These are phyloP conservation scores for Xylaria sp. DNA, from an alignment of 2,329 filamentous ascomycete genomes.

Conservation along the genomic window DNA sequence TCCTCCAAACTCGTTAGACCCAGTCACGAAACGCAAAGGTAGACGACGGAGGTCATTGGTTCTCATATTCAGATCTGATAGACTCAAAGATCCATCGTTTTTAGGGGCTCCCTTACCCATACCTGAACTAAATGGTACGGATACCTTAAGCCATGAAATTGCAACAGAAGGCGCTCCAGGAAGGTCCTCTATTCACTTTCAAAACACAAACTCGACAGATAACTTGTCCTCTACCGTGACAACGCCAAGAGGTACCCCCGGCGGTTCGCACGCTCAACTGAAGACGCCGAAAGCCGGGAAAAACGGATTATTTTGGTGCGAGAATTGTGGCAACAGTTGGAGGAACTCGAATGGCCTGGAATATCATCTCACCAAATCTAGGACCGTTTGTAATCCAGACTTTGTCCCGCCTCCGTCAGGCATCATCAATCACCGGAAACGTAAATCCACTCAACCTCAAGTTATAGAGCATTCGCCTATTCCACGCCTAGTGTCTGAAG, in stretches of 20 bases:
- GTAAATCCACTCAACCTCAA: constrained; percentile 9
- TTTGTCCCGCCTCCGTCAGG: constrained; percentile 43
- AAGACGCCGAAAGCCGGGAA: constrained; percentile 6
- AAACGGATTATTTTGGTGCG: constrained; percentile 50
- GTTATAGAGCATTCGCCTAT: not conserved
- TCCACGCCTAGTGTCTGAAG: not conserved
- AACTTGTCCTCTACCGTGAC: not conserved
- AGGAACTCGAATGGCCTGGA: constrained; percentile 64
- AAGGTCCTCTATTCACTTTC: not conserved
- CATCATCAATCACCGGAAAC: constrained; percentile 27
- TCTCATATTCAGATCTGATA: constrained; percentile 37
- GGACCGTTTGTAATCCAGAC: constrained; percentile 58
- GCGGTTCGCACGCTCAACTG: not conserved
- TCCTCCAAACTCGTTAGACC: constrained; percentile 37
- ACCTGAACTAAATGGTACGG: not conserved
- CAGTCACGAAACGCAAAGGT: constrained; percentile 34
- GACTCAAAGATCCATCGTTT: constrained; percentile 36
- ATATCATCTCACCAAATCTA: constrained; percentile 63
- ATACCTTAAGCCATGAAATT: not conserved
- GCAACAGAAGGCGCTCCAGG: not conserved
- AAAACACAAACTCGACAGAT: not conserved
- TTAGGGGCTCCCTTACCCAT: not conserved
- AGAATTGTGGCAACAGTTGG: constrained; percentile 60
- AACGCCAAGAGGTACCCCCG: constrained; percentile 17
- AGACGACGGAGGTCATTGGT: constrained; percentile 41